phyloP scores from a whole-genome alignment of 2,329 filamentous ascomycete genomes.

The Diaporthe amygdali region DNA sequence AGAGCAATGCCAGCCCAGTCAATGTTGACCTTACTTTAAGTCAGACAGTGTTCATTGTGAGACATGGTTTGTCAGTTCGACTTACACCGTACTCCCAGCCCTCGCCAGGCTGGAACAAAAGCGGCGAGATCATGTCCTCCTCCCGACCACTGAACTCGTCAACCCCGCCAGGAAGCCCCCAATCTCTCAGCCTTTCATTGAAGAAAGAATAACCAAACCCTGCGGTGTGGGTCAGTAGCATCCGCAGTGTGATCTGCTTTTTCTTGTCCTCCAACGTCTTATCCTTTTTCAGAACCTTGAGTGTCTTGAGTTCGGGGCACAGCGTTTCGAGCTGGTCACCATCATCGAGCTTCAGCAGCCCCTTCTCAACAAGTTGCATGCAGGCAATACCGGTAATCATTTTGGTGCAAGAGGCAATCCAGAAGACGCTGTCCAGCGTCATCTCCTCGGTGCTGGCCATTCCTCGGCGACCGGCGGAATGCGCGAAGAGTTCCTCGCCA shows the following conservation, averaged over 20 bases:
- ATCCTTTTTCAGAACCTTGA: conserved; percentile 49
- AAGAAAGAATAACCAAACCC: conserved; percentile 65
- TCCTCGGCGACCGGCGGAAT: conserved; percentile 55
- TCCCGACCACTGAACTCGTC: conserved; percentile 64
- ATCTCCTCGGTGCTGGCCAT: conserved; percentile 22
- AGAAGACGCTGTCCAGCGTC: conserved; percentile 60
- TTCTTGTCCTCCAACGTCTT: conserved; percentile 49
- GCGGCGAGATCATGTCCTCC: conserved; percentile 55
- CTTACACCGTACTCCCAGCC: conserved; percentile 65
- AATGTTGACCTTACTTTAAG: conserved; percentile 44
- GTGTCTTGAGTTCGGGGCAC: conserved; percentile 53
- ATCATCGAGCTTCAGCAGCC: conserved; percentile 30
- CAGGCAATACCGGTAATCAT: conserved; percentile 56
- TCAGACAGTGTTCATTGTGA: background rate
- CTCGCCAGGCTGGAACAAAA: conserved; percentile 68
- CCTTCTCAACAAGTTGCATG: conserved; percentile 59
- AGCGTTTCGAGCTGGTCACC: conserved; percentile 33
- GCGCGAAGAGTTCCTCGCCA: conserved; percentile 52
- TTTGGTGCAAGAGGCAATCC: conserved; percentile 64
- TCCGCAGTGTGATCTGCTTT: conserved; percentile 58
- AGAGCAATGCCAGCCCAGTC: conserved; percentile 56
- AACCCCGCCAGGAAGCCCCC: conserved; percentile 51
- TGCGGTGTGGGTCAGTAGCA: conserved; percentile 60
- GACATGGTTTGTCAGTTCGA: conserved; percentile 1
- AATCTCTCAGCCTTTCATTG: conserved; percentile 53